A percentile compares a stretch with the other conserved stretches of the same genome.
Conservation (phyloP, 495 filamentous ascomycete species). For the Annulohypoxylon bovei region DNA sequence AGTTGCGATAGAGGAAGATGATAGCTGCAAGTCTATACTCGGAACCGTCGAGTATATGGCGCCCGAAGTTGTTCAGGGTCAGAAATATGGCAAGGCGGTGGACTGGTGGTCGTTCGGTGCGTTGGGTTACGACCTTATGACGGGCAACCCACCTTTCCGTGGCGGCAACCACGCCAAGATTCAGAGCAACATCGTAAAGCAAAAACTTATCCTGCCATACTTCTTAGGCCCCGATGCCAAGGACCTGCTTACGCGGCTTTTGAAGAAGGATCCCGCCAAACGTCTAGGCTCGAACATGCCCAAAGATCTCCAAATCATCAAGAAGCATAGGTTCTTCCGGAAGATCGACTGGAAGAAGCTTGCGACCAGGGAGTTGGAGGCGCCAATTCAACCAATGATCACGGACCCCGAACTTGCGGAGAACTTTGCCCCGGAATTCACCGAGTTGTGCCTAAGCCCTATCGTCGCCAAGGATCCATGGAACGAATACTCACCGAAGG, state of each 20-base stretch:
- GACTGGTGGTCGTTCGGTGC: constrained; percentile 99
- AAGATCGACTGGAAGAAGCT: constrained; percentile 93
- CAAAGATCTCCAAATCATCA: constrained; percentile 84
- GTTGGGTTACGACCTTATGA: constrained; percentile 89
- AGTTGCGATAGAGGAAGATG: constrained; percentile 83
- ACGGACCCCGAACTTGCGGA: constrained; percentile 95
- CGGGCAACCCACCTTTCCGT: constrained; percentile 87
- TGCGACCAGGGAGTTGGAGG: constrained; percentile 77
- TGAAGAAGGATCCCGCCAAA: constrained; percentile 91
- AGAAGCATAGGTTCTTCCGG: constrained; percentile 94
- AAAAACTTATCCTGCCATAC: constrained; percentile 87
- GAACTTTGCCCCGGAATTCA: constrained; percentile 92
- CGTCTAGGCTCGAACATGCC: constrained; percentile 88
- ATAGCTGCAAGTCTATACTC: constrained; percentile 83
- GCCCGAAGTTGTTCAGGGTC: constrained; percentile 86
- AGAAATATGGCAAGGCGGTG: constrained; percentile 89
- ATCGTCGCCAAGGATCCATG: constrained; percentile 58
- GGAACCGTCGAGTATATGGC: constrained; percentile 99
- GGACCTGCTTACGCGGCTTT: constrained; percentile 85
- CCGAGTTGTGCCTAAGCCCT: constrained; percentile 81
- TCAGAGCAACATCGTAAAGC: constrained; percentile 89
- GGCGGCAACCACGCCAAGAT: constrained; percentile 92
- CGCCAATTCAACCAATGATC: constrained; percentile 90
- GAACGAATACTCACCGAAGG: constrained; percentile 47
- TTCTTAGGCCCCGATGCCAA: constrained; percentile 90